phyloP scores from a whole-genome alignment of 305 asterid species.

The Fraxinus angustifolia region DNA sequence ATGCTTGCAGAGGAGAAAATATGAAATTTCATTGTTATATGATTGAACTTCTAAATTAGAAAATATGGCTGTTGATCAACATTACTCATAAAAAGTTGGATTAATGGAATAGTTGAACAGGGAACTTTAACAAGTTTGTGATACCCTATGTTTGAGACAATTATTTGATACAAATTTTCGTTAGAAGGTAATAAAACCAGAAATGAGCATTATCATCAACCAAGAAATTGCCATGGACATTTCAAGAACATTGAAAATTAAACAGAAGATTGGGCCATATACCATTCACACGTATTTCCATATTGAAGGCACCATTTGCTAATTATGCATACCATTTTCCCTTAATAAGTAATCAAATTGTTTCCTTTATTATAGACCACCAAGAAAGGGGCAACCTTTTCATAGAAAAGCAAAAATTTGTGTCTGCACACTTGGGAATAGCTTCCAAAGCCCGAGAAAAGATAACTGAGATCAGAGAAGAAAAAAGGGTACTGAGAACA shows the following conservation, averaged over 20 bases:
- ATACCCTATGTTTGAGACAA: neutral
- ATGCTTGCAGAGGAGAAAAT: neutral
- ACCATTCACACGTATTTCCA: neutral
- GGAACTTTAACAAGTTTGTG: neutral
- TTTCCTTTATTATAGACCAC: neutral
- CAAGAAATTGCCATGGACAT: neutral
- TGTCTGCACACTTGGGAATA: neutral
- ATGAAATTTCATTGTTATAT: neutral
- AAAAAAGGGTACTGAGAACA: neutral
- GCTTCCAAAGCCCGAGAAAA: neutral
- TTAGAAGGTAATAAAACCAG: neutral
- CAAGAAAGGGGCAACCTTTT: neutral
- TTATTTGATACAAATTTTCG: neutral
- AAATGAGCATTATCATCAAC: neutral
- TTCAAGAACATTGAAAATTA: neutral
- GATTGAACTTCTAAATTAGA: neutral
- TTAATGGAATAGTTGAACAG: neutral
- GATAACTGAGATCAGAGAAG: neutral
- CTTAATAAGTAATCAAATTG: neutral
- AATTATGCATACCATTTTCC: neutral
- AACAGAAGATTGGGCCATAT: neutral
- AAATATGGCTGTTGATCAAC: neutral
- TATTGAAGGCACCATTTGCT: neutral
- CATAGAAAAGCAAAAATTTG: neutral
- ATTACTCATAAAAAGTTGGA: neutral